Evolutionary conservation across 805 yeast species (phyloP), one percentile per base, ranked within the genome.

Genomic region (Wickerhamomyces chambardii): DNA sequence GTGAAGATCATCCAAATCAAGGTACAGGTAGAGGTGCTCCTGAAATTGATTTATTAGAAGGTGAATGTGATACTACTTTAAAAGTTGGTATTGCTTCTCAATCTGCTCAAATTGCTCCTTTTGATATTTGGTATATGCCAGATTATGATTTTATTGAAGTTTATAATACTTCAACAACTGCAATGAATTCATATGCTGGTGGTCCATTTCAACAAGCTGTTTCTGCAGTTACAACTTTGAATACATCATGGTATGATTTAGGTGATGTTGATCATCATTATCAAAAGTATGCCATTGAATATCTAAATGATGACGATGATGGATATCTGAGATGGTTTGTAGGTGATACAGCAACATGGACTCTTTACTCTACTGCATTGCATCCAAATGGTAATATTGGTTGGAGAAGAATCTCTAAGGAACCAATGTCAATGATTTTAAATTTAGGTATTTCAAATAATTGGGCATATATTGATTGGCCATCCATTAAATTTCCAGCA

Each of bases 381-480:
- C 64, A 63, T 31, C 75, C 75, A 16, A 60, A 66, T 48, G 76
- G 76, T 28, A 69, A 70, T 42, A 45, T 70, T 35, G 70, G 63
- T n/a, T 63, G 66, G 66, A 61, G 76, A 45, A 49, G 58, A 29
- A 48, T 70, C 8, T 55, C 71, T 5, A 65, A 64, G 44, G 76
- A 70, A 41, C 76, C 76, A 35, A 68, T 70, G 75, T 51, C 70
- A 4, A 50, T 70, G 15, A 48, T 70, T 35, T 45, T 70, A 56
- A 70, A 70, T 44, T 50, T 70, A 45, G 76, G 75, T 50, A 44
- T 70, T 26, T 68, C 74, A 10, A 64, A 61, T 34, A 66, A 57
- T 36, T 70, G 76, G 76, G 68, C 73, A 3, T 60, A 63, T 42
- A 68, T 70, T 28, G 68, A 70, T 42, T 70, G 74, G 74, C 56